Evolutionary conservation across 2,329 filamentous ascomycete genomes (phyloP), one percentile per base, ranked within the genome.

Genomic region (Exophiala aquamarina): DNA sequence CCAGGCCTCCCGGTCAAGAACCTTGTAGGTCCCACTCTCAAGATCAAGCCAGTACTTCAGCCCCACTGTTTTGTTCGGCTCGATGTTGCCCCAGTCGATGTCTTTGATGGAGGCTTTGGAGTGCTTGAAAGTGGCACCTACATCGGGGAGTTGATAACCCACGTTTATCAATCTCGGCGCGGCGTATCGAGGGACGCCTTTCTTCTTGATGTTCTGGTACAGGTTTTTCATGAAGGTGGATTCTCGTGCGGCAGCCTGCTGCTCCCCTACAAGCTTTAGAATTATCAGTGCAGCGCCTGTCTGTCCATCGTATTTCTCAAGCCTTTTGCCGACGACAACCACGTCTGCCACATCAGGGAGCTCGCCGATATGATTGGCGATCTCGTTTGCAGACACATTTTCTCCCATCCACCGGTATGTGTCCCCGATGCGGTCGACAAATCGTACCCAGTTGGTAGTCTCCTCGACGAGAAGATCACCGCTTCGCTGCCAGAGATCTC

Each of bases 401-500:
- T 91, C 87, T 44, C 83, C 83, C 70, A 92, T 75, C 75, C 75
- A 78, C 7, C 75, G 64, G 59, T 73, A 78, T 0, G 75, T 77
- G 50, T 78, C 75, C 13, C 75, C 75, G 40, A 76, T 65, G 3
- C 75, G 67, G 54, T 95, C 89, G 47, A 82, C 81, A 69, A 95
- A 95, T 71, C 76, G 92, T 62, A 83, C 77, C 2, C 83, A 74
- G 4, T 88, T 87, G 47, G 92, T 82, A 1, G 52, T 49, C 55
- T 90, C 85, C 70, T 76, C 79, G n/a, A 82, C 76, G 20, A 92
- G 70, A 15, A 93, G 75, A 60, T 95, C 89, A n/a, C 89, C 89
- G 0, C 87, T 86, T 20, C 88, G 81, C 73, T 89, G 93, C 75
- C 82, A 95, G 0, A 81, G 84, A 60, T 95, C 89, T 11, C 86